phyloP scores from a whole-genome alignment of 164 flowering plant genomes.

The Liriodendron chinense region DNA sequence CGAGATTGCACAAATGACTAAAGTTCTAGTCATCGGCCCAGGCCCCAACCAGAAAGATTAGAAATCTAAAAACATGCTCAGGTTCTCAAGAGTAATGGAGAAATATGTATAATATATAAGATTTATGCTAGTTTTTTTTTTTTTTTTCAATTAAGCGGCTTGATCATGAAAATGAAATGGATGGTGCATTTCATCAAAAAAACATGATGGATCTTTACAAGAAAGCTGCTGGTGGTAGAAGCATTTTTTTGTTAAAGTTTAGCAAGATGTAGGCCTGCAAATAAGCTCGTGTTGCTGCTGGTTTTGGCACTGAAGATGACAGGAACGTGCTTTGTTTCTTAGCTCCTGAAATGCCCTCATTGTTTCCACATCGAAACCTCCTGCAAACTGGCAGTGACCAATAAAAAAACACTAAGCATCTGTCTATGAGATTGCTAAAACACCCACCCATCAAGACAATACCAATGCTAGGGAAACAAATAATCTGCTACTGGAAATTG shows the following conservation, averaged over 20 bases:
- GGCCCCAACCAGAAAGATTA: constrained; percentile 7
- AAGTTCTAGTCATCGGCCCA: constrained; percentile 39
- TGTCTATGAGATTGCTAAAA: not conserved
- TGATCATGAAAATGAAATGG: not conserved
- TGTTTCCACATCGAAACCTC: constrained; percentile 94
- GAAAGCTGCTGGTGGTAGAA: not conserved
- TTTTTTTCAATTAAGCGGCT: not conserved
- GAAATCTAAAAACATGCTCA: not conserved
- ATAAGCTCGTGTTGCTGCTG: constrained; percentile 57
- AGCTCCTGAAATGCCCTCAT: constrained; percentile 93
- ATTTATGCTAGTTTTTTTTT: not conserved
- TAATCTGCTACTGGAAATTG: not conserved
- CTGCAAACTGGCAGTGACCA: constrained; percentile 67
- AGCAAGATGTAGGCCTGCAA: constrained; percentile 63
- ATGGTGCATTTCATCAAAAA: not conserved
- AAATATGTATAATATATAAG: too few species aligned
- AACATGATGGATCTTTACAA: not conserved
- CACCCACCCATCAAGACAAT: not conserved
- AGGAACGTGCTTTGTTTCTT: constrained; percentile 67
- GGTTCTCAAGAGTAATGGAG: not conserved
- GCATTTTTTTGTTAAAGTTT: constrained; percentile 18
- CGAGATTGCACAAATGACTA: constrained; percentile 53
- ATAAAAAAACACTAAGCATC: not conserved
- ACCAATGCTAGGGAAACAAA: too few species aligned
- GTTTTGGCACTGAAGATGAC: constrained; percentile 59